These are phyloP conservation scores for Blastocystis sp. DNA, from an alignment of 352 stramenopile genomes.

Conservation along the genomic window DNA sequence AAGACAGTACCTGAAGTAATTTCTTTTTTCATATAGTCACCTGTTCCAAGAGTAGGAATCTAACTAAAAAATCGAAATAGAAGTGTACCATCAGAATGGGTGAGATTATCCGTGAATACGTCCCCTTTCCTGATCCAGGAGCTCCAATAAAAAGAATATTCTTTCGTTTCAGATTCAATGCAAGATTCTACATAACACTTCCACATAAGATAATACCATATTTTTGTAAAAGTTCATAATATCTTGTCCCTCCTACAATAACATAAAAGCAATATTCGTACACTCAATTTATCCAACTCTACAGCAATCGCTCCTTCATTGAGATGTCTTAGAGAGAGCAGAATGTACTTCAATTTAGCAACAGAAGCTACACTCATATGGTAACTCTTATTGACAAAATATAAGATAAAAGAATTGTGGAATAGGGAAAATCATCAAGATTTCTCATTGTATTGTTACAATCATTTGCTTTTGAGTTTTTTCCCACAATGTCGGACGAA, in stretches of 20 bases:
- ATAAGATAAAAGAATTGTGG: neutral
- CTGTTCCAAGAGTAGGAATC: slow-evolving; percentile 43
- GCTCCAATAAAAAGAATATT: slow-evolving; percentile 58
- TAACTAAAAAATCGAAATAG: neutral
- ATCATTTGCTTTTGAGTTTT: neutral
- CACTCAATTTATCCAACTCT: slow-evolving; percentile 45
- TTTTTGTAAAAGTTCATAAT: slow-evolving; percentile 48
- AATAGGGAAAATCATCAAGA: neutral
- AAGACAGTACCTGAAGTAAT: neutral
- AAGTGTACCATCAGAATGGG: slow-evolving; percentile 4
- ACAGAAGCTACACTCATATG: slow-evolving; percentile 14
- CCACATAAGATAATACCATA: neutral
- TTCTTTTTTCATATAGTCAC: slow-evolving; percentile 62
- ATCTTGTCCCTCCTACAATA: slow-evolving; percentile 24
- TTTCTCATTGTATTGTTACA: neutral
- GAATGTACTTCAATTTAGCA: slow-evolving; percentile 57
- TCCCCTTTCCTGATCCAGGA: slow-evolving; percentile 58
- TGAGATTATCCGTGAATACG: slow-evolving; percentile 58
- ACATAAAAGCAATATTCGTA: neutral
- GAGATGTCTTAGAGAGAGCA: neutral
- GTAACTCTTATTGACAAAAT: neutral
- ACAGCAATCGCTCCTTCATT: slow-evolving; percentile 4
- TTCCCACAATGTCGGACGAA: neutral
- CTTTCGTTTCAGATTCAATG: slow-evolving; percentile 53
- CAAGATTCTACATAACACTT: slow-evolving; percentile 16